Percentiles rank a stretch among this genome's conserved stretches.
Conservation (phyloP, 202 grass and related monocot genomes). For the Panicum virgatum region DNA sequence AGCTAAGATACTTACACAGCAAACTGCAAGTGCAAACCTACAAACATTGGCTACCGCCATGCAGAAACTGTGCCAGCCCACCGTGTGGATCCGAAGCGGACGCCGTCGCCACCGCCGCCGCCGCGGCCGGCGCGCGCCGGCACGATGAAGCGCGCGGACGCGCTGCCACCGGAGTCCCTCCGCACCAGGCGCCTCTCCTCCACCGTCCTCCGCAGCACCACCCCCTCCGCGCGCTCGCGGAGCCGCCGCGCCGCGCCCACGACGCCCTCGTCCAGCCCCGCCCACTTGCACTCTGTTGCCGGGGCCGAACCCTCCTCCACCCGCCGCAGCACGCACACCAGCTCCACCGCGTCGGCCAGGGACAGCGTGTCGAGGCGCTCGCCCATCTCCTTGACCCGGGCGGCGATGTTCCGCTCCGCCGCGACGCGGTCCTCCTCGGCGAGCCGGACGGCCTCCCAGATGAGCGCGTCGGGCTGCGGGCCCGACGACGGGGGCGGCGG, state of each 20-base stretch:
- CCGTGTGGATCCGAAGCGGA: slow-evolving; percentile 62
- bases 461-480: slow-evolving; percentile 41
- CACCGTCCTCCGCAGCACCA: slow-evolving; percentile 47
- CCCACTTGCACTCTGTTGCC: slow-evolving; percentile 66
- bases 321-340: slow-evolving; percentile 60
- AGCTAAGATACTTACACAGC: neutral
- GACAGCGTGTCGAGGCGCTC: slow-evolving; percentile 63
- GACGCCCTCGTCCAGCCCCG: slow-evolving; percentile 56
- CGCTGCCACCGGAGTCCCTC: slow-evolving; percentile 36
- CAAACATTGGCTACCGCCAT: slow-evolving; percentile 7
- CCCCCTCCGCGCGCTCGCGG: slow-evolving; percentile 44
- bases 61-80: slow-evolving; percentile 36
- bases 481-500: slow-evolving; percentile 39
- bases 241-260: slow-evolving; percentile 38
- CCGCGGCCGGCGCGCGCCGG: neutral
- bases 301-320: slow-evolving; percentile 48
- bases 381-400: slow-evolving; percentile 54
- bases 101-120: neutral
- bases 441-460: slow-evolving; percentile 57
- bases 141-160: slow-evolving; percentile 47
- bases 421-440: slow-evolving; percentile 61
- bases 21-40: neutral
- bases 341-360: slow-evolving; percentile 75
- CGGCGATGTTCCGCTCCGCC: slow-evolving; percentile 52
- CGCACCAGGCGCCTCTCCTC: slow-evolving; percentile 50